A percentile compares a stretch with the other conserved stretches of the same genome.
These are phyloP conservation scores for Leucocoprinus leucothites DNA, from an alignment of 768 basidiomycete genomes.

Conservation along the genomic window DNA sequence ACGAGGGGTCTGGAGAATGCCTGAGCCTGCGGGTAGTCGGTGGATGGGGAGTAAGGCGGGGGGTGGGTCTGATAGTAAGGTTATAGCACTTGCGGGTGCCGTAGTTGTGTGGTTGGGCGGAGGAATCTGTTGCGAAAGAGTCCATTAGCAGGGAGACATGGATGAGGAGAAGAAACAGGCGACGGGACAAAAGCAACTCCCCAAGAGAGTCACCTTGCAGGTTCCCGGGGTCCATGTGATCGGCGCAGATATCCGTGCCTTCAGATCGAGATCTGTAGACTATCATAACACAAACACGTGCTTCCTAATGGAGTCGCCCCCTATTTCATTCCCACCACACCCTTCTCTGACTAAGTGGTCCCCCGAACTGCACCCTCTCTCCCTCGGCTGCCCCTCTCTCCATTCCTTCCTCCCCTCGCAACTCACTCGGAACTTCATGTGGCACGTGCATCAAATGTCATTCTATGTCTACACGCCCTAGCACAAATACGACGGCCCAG, in stretches of 20 bases:
- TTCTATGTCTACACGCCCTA: conserved; percentile 1
- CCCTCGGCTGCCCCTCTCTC: conserved; percentile 2
- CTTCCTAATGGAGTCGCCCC: conserved; percentile 2
- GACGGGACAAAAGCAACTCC: conserved; percentile 22
- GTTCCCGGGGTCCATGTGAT: conserved; percentile 22
- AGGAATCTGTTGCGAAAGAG: conserved; percentile 14
- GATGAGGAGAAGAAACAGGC: conserved; percentile 23
- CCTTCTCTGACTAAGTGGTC: neutral
- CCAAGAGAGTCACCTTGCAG: conserved; percentile 10
- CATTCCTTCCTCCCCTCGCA: conserved; percentile 6
- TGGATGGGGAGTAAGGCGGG: conserved; percentile 34
- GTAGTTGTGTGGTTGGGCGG: conserved; percentile 37
- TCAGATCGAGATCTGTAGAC: conserved; percentile 13
- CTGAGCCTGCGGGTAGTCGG: conserved; percentile 18
- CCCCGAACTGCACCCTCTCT: conserved; percentile 1
- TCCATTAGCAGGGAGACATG: conserved; percentile 21
- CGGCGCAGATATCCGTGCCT: conserved; percentile 26
- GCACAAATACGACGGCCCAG: neutral
- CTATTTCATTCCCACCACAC: neutral
- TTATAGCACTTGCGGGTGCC: conserved; percentile 54
- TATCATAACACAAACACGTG: conserved; percentile 12
- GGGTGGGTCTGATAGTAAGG: conserved; percentile 47
- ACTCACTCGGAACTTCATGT: neutral
- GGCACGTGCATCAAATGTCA: neutral
- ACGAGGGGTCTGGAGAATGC: conserved; percentile 19